Base-by-base conservation (phyloP, 1,139 yeast genomes). In the Suhomyces terraborum region DNA sequence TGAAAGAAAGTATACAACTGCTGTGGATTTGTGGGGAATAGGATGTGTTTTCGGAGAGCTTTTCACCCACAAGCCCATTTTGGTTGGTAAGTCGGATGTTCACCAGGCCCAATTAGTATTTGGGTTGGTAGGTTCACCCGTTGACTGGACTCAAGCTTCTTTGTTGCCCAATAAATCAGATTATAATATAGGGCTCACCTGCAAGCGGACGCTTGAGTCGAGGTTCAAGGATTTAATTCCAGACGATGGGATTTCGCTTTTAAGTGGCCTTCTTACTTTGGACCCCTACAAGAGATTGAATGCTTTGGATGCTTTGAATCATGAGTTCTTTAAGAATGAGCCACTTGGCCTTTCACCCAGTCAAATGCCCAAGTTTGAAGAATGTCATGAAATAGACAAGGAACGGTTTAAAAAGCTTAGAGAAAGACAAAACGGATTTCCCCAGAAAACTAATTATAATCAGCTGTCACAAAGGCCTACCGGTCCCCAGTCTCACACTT, bases 41-140 rank as follows among this genome's bases (percentile, higher is more conserved):
- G 98, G 98, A 2, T 94, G 98, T 66, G 95, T 94, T 0, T 83
- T 94, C 62, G 98, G 89, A 0, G 99, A 94, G 61, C 73, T 91
- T 55, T 93, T 87, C 64, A 80, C 80, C 29, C 77, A 80, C 44
- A 79, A 77, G 49, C 98, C 98, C 0, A 87, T 94, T 14, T 65
- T 94, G 38, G 89, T 81, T 36, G 99, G 98, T 0, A 73, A 77
- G 42, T 77, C 93, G 0, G 99, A 94, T 59, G 64, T 86, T n/a
- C 96, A 93, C 57, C 99, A 94, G 66, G 88, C 95, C 0, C 84
- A 83, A 54, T 67, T 79, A 23, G 85, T 93, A 7, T 93, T 93
- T 60, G 79, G 80, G 51, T 66, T 93, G 35, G 69, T 91, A 38
- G 99, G 99, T 0, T 75, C 91, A 0, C 97, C 98, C 1, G 71